These are phyloP conservation scores for Metschnikowia lochheadii DNA, from an alignment of 805 yeast genomes.

Conservation along the genomic window DNA sequence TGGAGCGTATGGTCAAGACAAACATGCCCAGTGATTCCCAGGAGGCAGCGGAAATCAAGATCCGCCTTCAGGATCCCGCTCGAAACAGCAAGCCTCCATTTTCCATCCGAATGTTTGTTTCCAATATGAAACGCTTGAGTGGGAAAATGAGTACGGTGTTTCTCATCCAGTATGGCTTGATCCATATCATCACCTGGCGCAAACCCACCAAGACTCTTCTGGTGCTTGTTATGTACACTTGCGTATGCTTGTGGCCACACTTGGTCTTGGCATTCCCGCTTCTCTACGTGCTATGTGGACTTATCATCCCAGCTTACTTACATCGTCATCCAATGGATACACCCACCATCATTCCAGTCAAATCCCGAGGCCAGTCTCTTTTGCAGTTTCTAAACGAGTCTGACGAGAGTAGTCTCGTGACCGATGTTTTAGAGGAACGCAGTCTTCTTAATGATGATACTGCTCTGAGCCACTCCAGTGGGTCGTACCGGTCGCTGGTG, in stretches of 20 bases:
- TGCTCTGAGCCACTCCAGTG: constrained; percentile 8
- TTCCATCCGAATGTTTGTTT: constrained; percentile 52
- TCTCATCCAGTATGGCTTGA: constrained; percentile 55
- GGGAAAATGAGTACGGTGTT: constrained; percentile 54
- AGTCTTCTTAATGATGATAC: constrained; percentile 6
- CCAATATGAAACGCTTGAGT: constrained; percentile 57
- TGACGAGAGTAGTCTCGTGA: constrained; percentile 30
- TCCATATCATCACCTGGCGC: constrained; percentile 69
- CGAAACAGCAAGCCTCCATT: constrained; percentile 46
- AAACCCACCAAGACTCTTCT: constrained; percentile 67
- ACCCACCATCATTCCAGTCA: constrained; percentile 41
- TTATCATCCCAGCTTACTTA: constrained; percentile 68
- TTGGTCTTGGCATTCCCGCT: constrained; percentile 62
- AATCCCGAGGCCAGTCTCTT: constrained; percentile 52
- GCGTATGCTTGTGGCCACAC: constrained; percentile 69
- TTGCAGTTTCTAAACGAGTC: constrained; percentile 37
- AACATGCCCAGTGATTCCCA: constrained; percentile 47
- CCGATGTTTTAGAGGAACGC: constrained; percentile 25
- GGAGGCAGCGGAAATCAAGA: constrained; percentile 42
- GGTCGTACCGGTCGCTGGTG: constrained; percentile 9
- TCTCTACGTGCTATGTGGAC: constrained; percentile 47
- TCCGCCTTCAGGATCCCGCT: constrained; percentile 42
- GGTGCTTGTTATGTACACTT: constrained; percentile 55
- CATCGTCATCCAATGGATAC: constrained; percentile 60
- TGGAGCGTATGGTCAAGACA: constrained; percentile 50